Percentiles rank a stretch among this genome's conserved stretches.
These are phyloP conservation scores for Mycena indigotica DNA, from an alignment of 768 basidiomycete genomes.

Conservation along the genomic window DNA sequence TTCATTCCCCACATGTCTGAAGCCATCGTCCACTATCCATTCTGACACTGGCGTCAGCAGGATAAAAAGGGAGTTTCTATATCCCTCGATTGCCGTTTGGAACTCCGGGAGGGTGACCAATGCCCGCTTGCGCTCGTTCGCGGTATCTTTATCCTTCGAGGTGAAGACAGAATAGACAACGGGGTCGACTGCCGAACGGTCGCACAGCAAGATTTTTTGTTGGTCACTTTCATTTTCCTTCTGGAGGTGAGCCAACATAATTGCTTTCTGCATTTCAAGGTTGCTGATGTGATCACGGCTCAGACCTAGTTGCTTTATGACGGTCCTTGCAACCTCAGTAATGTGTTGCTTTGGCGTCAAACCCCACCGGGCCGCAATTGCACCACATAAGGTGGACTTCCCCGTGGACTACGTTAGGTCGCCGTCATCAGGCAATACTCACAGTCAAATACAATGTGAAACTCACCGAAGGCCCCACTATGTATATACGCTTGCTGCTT, in stretches of 20 bases:
- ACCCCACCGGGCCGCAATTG: constrained; percentile 45
- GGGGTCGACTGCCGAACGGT: constrained; percentile 67
- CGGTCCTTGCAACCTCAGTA: constrained; percentile 61
- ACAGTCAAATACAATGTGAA: background rate
- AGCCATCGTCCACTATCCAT: constrained; percentile 67
- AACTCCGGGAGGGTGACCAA: constrained; percentile 44
- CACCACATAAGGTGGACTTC: constrained; percentile 68
- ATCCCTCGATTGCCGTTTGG: constrained; percentile 42
- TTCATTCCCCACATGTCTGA: constrained; percentile 57
- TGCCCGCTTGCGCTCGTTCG: constrained; percentile 32
- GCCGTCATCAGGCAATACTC: background rate
- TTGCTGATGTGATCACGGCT: constrained; percentile 51
- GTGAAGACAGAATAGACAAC: constrained; percentile 62
- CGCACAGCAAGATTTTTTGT: constrained; percentile 49
- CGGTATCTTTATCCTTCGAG: constrained; percentile 40
- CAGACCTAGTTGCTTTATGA: constrained; percentile 57
- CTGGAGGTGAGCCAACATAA: constrained; percentile 57
- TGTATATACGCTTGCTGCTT: constrained; percentile 33
- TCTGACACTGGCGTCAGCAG: constrained; percentile 57
- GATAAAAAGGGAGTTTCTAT: constrained; percentile 52
- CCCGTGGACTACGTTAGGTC: constrained; percentile 50
- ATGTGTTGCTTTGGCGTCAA: constrained; percentile 46
- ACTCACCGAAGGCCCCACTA: constrained; percentile 57
- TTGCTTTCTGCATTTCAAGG: constrained; percentile 64
- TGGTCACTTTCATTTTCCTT: constrained; percentile 39